phyloP scores from a whole-genome alignment of 2,329 filamentous ascomycete genomes.

The Thermoascus crustaceus region DNA sequence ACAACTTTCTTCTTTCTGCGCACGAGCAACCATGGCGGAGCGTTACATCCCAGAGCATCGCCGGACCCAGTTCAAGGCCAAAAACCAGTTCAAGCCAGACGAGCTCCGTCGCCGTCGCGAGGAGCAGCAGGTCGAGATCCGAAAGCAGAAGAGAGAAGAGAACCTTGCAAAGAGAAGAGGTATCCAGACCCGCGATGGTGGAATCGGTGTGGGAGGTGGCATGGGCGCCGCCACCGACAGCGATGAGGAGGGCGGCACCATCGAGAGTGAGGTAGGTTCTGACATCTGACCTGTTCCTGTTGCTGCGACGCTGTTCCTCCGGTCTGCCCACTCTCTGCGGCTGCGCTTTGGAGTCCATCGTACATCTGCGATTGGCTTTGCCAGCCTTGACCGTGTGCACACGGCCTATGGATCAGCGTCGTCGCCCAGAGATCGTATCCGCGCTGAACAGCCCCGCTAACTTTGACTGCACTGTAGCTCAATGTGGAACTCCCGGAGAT shows the following conservation, averaged over 20 bases:
- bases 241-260: slow-evolving; percentile 91
- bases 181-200: slow-evolving; percentile 68
- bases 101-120: slow-evolving; percentile 96
- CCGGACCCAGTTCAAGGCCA: slow-evolving; percentile 98
- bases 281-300: slow-evolving; percentile 14
- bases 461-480: slow-evolving; percentile 51
- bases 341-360: background rate
- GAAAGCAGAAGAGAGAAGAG: slow-evolving; percentile 97
- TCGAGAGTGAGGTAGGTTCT: slow-evolving; percentile 82
- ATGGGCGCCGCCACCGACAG: slow-evolving; percentile 87
- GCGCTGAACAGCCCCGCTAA: slow-evolving; percentile 4
- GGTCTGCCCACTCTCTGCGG: too few species aligned
- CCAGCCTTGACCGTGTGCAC: too few species aligned
- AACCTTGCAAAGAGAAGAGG: slow-evolving; percentile 97
- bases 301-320: slow-evolving; percentile 4
- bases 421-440: background rate
- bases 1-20: too few species aligned
- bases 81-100: slow-evolving; percentile 98
- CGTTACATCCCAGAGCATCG: slow-evolving; percentile 99
- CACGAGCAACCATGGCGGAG: slow-evolving; percentile 70
- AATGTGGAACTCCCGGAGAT: slow-evolving; percentile 97
- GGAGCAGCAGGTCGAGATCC: slow-evolving; percentile 98
- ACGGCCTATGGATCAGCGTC: too few species aligned
- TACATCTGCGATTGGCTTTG: too few species aligned
- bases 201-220: slow-evolving; percentile 48